Percentiles rank a stretch among this genome's conserved stretches.
Evolutionary conservation across 345 rosid genomes (phyloP).

Genomic region (Citrus maxima): DNA sequence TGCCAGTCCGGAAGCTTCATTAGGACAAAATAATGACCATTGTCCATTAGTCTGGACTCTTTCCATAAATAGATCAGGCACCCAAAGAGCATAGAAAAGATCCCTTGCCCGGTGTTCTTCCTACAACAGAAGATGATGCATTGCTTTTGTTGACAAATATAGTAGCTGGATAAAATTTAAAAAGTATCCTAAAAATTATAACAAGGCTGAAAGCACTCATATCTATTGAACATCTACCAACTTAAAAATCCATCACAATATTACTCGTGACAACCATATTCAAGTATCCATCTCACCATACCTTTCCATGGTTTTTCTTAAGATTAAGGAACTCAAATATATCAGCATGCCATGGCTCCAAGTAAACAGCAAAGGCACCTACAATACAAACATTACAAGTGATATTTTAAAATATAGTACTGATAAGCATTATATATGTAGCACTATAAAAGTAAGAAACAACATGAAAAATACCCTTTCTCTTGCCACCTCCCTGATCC

Average conservation of each 20-base stretch:
- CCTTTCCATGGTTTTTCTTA: slow-evolving; percentile 80
- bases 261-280: neutral
- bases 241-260: no score
- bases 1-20: slow-evolving; percentile 75
- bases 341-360: slow-evolving; percentile 93
- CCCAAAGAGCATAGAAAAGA: slow-evolving; percentile 82
- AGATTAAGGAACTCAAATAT: slow-evolving; percentile 70
- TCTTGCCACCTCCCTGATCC: slow-evolving; percentile 90
- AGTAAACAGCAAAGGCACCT: slow-evolving; percentile 88
- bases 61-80: slow-evolving; percentile 92
- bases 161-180: neutral
- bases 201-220: neutral
- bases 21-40: slow-evolving; percentile 90
- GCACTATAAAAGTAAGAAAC: neutral
- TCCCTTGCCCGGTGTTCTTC: slow-evolving; percentile 87
- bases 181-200: neutral
- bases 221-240: neutral
- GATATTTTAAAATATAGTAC: neutral
- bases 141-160: neutral
- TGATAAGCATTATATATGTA: neutral
- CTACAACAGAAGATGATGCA: slow-evolving; percentile 23
- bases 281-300: neutral
- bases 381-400: slow-evolving; percentile 14
- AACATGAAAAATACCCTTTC: slow-evolving; percentile 48
- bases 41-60: slow-evolving; percentile 64